Percentiles rank a stretch among this genome's conserved stretches.
Evolutionary conservation across 257 asterid genomes (phyloP).

Genomic region (Lavandula angustifolia): DNA sequence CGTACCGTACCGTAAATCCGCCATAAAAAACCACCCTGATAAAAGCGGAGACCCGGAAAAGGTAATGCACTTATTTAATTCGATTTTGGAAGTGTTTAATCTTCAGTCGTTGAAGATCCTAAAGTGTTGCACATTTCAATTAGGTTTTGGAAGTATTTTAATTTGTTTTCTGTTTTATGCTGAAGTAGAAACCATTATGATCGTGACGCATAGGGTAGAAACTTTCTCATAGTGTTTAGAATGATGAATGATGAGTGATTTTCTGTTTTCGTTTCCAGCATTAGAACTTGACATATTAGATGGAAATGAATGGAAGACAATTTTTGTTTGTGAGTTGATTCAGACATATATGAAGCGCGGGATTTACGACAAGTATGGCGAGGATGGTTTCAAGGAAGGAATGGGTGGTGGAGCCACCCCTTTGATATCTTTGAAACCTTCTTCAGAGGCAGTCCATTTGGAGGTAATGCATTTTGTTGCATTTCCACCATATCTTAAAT

Average conservation of each 20-base stretch:
- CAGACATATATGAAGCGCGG: conserved; percentile 61
- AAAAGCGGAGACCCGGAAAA: conserved; percentile 91
- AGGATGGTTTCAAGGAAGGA: conserved; percentile 93
- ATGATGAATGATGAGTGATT: too few species aligned
- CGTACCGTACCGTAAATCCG: conserved; percentile 77
- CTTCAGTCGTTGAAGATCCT: background rate
- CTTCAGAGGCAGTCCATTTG: conserved; percentile 79
- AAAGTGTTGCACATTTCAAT: background rate
- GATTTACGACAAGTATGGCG: conserved; percentile 86
- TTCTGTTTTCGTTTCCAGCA: too few species aligned
- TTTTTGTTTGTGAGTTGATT: background rate
- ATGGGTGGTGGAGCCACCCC: conserved; percentile 85
- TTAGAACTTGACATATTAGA: too few species aligned
- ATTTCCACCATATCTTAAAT: background rate
- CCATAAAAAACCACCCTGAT: conserved; percentile 83
- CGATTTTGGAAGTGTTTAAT: background rate
- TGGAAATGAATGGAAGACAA: too few species aligned
- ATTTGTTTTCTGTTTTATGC: background rate
- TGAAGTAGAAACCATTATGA: too few species aligned
- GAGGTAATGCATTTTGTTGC: conserved; percentile 49
- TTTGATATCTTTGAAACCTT: conserved; percentile 77
- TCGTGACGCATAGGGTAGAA: too few species aligned
- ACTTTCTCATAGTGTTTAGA: too few species aligned
- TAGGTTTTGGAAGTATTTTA: too few species aligned
- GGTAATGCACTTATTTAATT: conserved; percentile 33